Evolutionary conservation across 768 basidiomycete genomes (phyloP), one percentile per base, ranked within the genome.

Genomic region (Phaffia australis): DNA sequence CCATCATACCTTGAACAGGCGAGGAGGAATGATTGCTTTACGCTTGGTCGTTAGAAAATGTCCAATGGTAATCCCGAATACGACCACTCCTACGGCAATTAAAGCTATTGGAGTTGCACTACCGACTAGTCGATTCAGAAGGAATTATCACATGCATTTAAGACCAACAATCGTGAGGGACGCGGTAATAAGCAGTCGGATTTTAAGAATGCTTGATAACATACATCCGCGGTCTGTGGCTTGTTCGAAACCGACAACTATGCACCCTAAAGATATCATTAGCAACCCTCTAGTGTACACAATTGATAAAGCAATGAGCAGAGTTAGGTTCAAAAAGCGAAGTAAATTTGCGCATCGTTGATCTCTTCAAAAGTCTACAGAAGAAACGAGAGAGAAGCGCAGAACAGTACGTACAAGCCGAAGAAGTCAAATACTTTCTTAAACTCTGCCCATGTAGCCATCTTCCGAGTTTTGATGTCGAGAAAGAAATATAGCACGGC

Each of bases 161-260:
- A 42, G 11, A 42, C 11, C 11, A 4, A 42, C n/a, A 42, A 11
- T 42, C 6, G 35, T 21, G 1, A 23, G 25, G 16, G n/a, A 23
- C 32, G 32, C 21, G 30, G 18, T 4, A 32, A 15, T 6, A 52
- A 21, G 16, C 15, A 11, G 14, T 46, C 32, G 11, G 35, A 5
- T 15, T 29, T 32, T 16, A 23, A 47, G 7, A 19, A 15, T 8
- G 54, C 50, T 11, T 2, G 48, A 66, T 42, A 42, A 11, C 58
- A 52, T n/a, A 66, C 65, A 66, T 14, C 59, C 59, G 11, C 29
- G 46, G 27, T 66, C 65, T 21, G 65, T 66, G 4, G 65, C 65
- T 18, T 66, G 51, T 32, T 58, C 65, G 42, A 66, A 66, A 2
- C 58, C 65, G 25, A 66, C 65, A 25, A 66, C 65, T 6, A 66